Evolutionary conservation across 305 asterid species (phyloP).

Genomic region (Fraxinus xanthoxyloides): DNA sequence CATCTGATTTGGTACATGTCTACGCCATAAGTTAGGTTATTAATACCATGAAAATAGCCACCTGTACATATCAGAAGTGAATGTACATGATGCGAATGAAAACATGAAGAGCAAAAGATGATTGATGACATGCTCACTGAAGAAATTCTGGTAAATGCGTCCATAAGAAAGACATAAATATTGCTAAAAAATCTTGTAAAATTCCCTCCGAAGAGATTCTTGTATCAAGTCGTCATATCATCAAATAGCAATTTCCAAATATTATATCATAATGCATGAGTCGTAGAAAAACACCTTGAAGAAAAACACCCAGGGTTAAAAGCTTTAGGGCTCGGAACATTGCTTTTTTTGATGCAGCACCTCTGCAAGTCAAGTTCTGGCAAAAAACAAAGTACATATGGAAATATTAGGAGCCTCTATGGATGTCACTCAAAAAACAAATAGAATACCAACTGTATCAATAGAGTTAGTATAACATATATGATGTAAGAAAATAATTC

Average conservation of each 20-base stretch:
- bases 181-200: constrained; percentile 5
- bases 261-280: background rate
- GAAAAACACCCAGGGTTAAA: constrained; percentile 57
- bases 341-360: constrained; percentile 56
- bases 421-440: background rate
- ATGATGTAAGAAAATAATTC: background rate
- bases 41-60: constrained; percentile 59
- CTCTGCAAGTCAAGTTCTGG: constrained; percentile 53
- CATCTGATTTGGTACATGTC: constrained; percentile 56
- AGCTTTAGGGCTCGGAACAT: constrained; percentile 49
- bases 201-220: background rate
- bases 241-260: background rate
- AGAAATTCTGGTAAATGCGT: background rate
- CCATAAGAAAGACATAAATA: background rate
- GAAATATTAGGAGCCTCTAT: background rate
- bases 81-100: constrained; percentile 8
- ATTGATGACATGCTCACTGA: background rate
- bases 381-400: background rate
- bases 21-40: constrained; percentile 58
- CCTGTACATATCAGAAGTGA: constrained; percentile 35
- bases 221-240: constrained; percentile 6
- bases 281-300: constrained; percentile 50
- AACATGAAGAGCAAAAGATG: background rate
- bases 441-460: background rate
- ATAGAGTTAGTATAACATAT: background rate